Base-by-base conservation (phyloP, 2,329 filamentous ascomycete genomes). In the Plenodomus tracheiphilus region DNA sequence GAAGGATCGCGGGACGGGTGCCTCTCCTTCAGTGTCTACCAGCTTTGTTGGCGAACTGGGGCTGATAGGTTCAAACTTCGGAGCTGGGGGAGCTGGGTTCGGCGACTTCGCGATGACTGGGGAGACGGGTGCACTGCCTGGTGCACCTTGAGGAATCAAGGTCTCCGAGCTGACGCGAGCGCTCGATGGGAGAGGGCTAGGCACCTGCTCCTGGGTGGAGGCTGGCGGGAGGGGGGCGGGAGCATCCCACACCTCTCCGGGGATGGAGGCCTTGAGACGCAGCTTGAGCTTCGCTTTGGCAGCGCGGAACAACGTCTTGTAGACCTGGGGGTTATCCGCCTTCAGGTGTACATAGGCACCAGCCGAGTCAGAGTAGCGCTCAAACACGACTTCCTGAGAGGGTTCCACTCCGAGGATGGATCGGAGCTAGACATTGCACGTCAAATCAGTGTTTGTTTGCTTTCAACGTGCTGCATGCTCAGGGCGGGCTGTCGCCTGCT, bases 221-320 rank as follows among this genome's bases (percentile, higher is more conserved):
- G 48, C 43, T 28, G 58, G 43, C 18, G 62, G 54, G 30, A 56
- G 48, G 35, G 58, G 38, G 16, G 54, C 43, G 32, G 59, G 59
- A 17, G 40, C 37, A 44, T 61, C 58, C n/a, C 41, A 21, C 18
- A 83, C 79, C 60, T 85, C 79, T 46, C 81, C 74, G 6, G 78
- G 77, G 36, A 79, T 77, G 34, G 83, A 86, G 32, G 89, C 87
- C 59, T 85, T 89, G 51, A 99, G 83, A 74, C 94, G 92, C 62
- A 99, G 86, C 85, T 97, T 99, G 59, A 92, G 85, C 81, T 99
- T 99, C 32, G 94, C 94, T 79, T 97, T 99, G 57, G 94, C 94
- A 59, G 94, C 94, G 65, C 94, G 88, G 72, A 94, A 93, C 36
- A 99, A 86, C 71, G 97, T 94, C 80, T 97, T 97, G 81, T 96